Base-by-base conservation (phyloP, 1,284 basidiomycete species). In the Leccinum fallax region DNA sequence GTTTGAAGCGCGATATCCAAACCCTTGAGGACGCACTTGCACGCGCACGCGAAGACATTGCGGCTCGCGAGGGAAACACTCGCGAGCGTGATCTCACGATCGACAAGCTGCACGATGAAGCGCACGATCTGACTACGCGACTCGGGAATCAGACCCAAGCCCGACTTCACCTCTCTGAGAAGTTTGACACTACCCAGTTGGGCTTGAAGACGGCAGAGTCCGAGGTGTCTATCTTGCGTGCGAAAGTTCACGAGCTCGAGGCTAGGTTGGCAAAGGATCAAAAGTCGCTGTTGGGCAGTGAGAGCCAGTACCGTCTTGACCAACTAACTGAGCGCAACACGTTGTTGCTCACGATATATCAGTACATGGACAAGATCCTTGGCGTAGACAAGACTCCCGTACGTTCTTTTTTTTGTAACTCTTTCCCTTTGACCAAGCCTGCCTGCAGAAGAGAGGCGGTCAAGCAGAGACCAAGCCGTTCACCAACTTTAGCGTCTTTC, bases 241-340 rank as follows among this genome's bases (percentile, higher is more conserved):
- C 21, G 21, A 21, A 21, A 21, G 21, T 21, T 21, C 21, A 21
- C 28, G 90, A 94, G 56, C 79, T 98, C 53, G 95, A 98, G 78
- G 83, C 85, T 66, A 83, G 94, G 63, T 77, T 97, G 62, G 86
- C 86, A 53, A 94, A 94, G 74, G 95, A 94, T 63, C 93, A 97
- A 73, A 83, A 92, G 49, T 83, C 88, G 51, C 75, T 93, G 61
- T 74, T 91, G 62, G 78, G 81, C 51, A 85, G 88, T 2, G 94
- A 97, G 74, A 85, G 82, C 58, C 89, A 95, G 74, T 93, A 92
- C 68, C 84, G 94, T 36, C 21, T 21, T 21, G 91, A 95, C 74
- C 95, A 97, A 76, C 78, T 97, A 53, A 94, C 92, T 28, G 97
- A 98, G 78, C 83, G 95, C 62, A 97, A 96, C 74, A 95, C 94